Evolutionary conservation across 306 rosid genomes (phyloP), one percentile per base, ranked within the genome.

Genomic region (Vigna angularis): DNA sequence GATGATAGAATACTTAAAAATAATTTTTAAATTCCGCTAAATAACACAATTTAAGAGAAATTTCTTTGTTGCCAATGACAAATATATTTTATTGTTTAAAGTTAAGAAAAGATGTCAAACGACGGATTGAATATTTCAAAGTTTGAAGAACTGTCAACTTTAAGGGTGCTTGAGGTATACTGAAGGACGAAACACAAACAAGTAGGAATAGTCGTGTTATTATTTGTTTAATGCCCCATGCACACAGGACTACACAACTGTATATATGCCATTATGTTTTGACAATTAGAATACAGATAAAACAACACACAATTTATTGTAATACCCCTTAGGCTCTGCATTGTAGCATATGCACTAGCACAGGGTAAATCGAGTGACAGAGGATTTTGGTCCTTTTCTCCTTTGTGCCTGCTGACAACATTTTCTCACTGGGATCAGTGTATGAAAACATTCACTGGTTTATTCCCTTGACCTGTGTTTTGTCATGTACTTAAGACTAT

Each of bases 1-100:
- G 5, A 42, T 14, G 38, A 64, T 4, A 73, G 30, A 55, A 32
- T 20, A 47, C 36, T 8, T 36, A 10, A 51, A 22, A 49, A 70
- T 47, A 16, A 36, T 62, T 70, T 78, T 59, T 51, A 53, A 61
- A 59, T 70, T 61, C 65, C 32, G 14, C 36, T 47, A 59, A 70
- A 62, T 7, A 57, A 47, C 32, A 20, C 16, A 55, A 55, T 55
- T 55, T 55, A 20, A 55, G 32, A 55, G 22, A 58, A 38, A 36
- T 13, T 59, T 79, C 30, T 7, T 34, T 7, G 13, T 38, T 42
- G 50, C 51, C 24, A 17, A 17, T 52, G 26, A 2, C 20, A 72
- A 51, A 9, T 20, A 52, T 38, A 64, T 11, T 45, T 18, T 30
- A 56, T 26, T 30, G 55, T 26, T 24, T 51, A 13, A 72, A 72